Evolutionary conservation across 2,329 filamentous ascomycete species (phyloP).

Genomic region (Aureobasidium sp.): DNA sequence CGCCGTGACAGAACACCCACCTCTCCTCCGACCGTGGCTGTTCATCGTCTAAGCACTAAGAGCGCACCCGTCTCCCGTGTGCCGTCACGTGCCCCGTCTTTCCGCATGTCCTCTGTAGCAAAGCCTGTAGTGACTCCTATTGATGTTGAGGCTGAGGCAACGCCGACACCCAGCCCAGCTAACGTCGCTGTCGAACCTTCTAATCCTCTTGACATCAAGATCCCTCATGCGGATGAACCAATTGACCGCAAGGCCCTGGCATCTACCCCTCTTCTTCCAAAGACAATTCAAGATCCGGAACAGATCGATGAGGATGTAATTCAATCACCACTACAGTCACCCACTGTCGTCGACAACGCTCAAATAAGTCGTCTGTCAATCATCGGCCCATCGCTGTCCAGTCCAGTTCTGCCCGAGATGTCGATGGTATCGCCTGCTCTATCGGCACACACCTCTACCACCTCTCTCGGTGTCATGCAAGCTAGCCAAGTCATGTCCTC

Average conservation of each 20-base stretch:
- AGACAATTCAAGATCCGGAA: constrained; percentile 58
- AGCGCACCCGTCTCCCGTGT: constrained; percentile 30
- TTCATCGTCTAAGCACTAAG: constrained; percentile 20
- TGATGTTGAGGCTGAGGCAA: constrained; percentile 23
- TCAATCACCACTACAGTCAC: constrained; percentile 80
- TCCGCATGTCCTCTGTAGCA: constrained; percentile 67
- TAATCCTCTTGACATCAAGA: constrained; percentile 21
- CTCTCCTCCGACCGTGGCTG: constrained; percentile 9
- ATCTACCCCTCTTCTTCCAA: constrained; percentile 78
- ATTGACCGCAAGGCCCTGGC: constrained; percentile 56
- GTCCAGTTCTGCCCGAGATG: constrained; percentile 41
- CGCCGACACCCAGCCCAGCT: constrained; percentile 28
- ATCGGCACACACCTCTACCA: constrained; percentile 68
- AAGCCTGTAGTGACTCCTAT: constrained; percentile 32
- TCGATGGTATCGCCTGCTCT: constrained; percentile 59
- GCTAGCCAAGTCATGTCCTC: constrained; percentile 42
- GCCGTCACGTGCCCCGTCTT: constrained; percentile 56
- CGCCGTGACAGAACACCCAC: constrained; percentile 29
- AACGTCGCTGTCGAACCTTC: constrained; percentile 20
- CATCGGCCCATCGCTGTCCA: constrained; percentile 27
- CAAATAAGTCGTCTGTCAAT: constrained; percentile 28
- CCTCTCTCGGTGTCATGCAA: constrained; percentile 58
- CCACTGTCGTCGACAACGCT: constrained; percentile 60
- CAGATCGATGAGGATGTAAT: constrained; percentile 48
- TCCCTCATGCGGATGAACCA: constrained; percentile 36